Evolutionary conservation across 257 asterid species (phyloP).

Genomic region (Ajuga chamaepitys): DNA sequence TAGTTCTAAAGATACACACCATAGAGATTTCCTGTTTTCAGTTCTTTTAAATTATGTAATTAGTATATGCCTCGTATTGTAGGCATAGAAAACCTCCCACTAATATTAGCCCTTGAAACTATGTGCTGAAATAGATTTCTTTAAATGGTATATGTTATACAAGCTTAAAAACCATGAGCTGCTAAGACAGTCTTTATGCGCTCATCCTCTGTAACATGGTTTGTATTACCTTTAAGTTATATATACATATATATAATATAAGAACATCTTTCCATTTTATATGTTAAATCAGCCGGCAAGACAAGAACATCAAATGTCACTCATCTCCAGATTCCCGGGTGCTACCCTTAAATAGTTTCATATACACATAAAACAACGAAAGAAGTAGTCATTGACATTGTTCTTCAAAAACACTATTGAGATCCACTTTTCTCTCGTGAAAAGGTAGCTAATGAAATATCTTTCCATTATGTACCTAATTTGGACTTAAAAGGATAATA

Average conservation of each 20-base stretch:
- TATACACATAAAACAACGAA: background rate
- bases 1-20: background rate
- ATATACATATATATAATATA: too few relatives aligned
- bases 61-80: background rate
- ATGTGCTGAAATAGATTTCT: background rate
- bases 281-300: too few relatives aligned
- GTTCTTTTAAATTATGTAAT: background rate
- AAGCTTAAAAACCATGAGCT: background rate
- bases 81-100: background rate
- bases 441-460: background rate
- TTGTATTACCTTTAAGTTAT: background rate
- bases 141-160: background rate
- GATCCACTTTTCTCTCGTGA: background rate
- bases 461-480: background rate
- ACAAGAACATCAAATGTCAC: background rate
- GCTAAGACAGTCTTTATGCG: background rate
- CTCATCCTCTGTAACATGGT: conserved; percentile 4
- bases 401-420: background rate
- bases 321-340: background rate
- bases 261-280: too few relatives aligned
- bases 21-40: background rate
- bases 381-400: background rate
- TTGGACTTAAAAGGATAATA: background rate
- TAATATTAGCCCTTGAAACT: background rate
- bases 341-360: background rate